A percentile compares a stretch with the other conserved stretches of the same genome.
phyloP scores from a whole-genome alignment of 2,329 filamentous ascomycete species.

The Aspergillus ruber region DNA sequence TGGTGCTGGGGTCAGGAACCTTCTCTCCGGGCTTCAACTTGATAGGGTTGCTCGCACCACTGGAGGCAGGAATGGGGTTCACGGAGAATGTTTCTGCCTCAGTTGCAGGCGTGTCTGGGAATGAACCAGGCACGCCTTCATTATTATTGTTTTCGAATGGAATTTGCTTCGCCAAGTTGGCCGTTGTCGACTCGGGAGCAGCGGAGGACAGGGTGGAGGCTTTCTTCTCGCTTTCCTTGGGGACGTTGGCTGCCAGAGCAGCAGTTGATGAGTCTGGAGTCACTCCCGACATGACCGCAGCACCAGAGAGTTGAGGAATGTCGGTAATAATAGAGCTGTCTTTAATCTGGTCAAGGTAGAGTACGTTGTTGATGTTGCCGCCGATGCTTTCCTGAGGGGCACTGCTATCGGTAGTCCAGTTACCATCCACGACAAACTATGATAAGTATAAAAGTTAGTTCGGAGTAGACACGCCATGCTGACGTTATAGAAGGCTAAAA shows the following conservation, averaged over 20 bases:
- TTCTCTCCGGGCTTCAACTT: constrained; percentile 71
- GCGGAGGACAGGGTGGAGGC: constrained; percentile 57
- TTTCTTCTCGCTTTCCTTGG: constrained; percentile 24
- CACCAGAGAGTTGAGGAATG: constrained; percentile 9
- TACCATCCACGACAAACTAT: constrained; percentile 91
- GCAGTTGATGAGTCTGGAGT: constrained; percentile 67
- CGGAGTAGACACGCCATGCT: constrained; percentile 2
- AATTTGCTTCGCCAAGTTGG: constrained; percentile 60
- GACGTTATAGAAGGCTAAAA: constrained; percentile 16
- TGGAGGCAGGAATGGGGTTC: constrained; percentile 54
- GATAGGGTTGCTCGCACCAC: constrained; percentile 67
- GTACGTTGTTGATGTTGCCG: constrained; percentile 86
- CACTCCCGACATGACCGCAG: constrained; percentile 51
- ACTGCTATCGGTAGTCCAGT: constrained; percentile 77
- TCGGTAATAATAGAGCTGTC: constrained; percentile 3
- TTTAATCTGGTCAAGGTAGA: constrained; percentile 66
- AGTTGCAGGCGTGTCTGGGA: constrained; percentile 63
- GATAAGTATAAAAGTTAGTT: constrained; percentile 3
- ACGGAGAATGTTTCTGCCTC: constrained; percentile 43
- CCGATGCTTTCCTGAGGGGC: constrained; percentile 77
- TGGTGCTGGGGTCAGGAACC: constrained; percentile 60
- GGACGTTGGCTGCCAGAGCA: constrained; percentile 36
- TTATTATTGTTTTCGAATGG: constrained; percentile 49
- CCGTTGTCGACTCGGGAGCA: constrained; percentile 63
- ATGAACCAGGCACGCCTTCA: constrained; percentile 54